Evolutionary conservation across 768 basidiomycete species (phyloP).

Genomic region (Agaricus blazei): DNA sequence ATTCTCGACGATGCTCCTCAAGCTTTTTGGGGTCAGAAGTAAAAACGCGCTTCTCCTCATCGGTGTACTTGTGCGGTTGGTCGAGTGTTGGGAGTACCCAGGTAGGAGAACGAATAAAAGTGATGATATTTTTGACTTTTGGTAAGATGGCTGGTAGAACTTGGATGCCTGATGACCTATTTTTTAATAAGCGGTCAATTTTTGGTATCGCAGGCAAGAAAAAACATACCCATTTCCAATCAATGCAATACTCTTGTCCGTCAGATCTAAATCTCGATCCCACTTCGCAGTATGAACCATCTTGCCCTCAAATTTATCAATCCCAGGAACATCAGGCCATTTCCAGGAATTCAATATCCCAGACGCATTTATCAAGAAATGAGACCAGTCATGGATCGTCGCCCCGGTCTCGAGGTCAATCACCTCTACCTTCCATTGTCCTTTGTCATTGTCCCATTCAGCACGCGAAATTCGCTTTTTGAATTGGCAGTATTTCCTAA

Average conservation of each 20-base stretch:
- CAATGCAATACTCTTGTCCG: constrained; percentile 22
- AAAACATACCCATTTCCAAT: constrained; percentile 26
- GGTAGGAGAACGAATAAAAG: constrained; percentile 23
- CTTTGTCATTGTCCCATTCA: constrained; percentile 15
- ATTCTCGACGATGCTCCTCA: constrained; percentile 30
- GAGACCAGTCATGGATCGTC: constrained; percentile 13
- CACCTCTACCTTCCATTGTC: constrained; percentile 18
- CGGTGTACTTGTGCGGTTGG: constrained; percentile 20
- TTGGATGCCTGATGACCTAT: constrained; percentile 24
- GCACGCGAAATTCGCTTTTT: constrained; percentile 15
- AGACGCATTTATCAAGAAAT: constrained; percentile 23
- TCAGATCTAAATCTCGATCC: constrained; percentile 14
- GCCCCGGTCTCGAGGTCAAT: constrained; percentile 10
- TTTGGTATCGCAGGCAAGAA: no score
- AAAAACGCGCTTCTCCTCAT: constrained; percentile 34
- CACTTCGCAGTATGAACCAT: constrained; percentile 26
- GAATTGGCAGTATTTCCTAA: constrained; percentile 19
- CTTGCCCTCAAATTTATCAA: constrained; percentile 21
- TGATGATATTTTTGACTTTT: constrained; percentile 25
- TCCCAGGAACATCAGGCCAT: constrained; percentile 27
- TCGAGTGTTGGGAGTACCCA: constrained; percentile 21
- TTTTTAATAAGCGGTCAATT: neutral
- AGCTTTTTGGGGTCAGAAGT: constrained; percentile 28
- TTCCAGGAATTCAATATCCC: constrained; percentile 27
- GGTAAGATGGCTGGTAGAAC: constrained; percentile 24